Evolutionary conservation across 352 stramenopile genomes (phyloP).

Genomic region (Phytophthora crassamura): DNA sequence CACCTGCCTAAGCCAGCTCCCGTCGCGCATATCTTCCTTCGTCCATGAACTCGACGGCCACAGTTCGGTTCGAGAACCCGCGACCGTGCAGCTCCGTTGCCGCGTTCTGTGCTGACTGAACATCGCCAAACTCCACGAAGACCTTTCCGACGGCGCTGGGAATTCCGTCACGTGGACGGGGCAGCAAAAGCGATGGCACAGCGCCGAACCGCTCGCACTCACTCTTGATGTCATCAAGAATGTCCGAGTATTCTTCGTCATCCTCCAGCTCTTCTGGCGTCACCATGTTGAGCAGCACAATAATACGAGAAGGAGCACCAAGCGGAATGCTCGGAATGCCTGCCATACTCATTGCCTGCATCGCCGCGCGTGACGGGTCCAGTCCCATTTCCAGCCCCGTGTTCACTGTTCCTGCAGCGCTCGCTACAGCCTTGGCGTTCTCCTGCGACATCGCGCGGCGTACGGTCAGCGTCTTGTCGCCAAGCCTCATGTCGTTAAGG

Average conservation of each 20-base stretch:
- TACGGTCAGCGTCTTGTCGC: constrained; percentile 93
- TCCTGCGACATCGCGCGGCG: constrained; percentile 85
- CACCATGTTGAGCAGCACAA: constrained; percentile 99
- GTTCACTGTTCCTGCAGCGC: constrained; percentile 71
- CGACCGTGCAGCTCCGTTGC: constrained; percentile 91
- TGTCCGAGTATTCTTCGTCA: constrained; percentile 95
- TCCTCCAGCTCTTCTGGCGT: constrained; percentile 95
- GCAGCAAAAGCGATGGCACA: constrained; percentile 84
- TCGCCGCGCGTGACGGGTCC: constrained; percentile 65
- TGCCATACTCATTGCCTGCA: constrained; percentile 78
- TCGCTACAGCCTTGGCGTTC: constrained; percentile 69
- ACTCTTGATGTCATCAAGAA: constrained; percentile 96
- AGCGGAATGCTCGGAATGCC: constrained; percentile 61
- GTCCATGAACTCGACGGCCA: constrained; percentile 90
- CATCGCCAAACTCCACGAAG: constrained; percentile 94
- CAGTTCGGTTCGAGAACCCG: constrained; percentile 94
- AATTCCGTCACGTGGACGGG: constrained; percentile 70
- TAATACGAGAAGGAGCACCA: constrained; percentile 76
- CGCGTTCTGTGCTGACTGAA: constrained; percentile 79
- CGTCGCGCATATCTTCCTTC: constrained; percentile 88
- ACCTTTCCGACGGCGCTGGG: constrained; percentile 81
- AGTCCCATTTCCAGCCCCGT: constrained; percentile 72
- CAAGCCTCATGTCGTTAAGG: constrained; percentile 96
- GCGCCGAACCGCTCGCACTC: constrained; percentile 93
- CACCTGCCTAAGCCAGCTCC: constrained; percentile 61